Evolutionary conservation across 1,284 basidiomycete species (phyloP), one percentile per base, ranked within the genome.

Genomic region (Chalciporus piperatoides): DNA sequence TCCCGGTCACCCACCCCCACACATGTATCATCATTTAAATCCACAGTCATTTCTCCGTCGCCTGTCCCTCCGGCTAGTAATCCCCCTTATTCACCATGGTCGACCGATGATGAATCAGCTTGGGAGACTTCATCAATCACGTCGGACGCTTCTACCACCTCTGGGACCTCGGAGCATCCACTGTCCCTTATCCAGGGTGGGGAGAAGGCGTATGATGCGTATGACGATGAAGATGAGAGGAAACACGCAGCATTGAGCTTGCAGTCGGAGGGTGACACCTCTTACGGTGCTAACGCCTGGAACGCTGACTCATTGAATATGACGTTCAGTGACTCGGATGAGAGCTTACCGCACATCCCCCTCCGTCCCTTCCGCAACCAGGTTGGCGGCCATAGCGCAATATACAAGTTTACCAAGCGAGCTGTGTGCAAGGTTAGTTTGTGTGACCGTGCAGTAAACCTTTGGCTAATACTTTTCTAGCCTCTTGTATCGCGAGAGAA

Each of bases 321-420:
- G 53, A 63, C 73, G 49, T 66, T 77, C 25, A 71, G 75, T 41
- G 57, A 70, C 30, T 72, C 77, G 11, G 75, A 80, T 49, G 80
- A 81, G 48, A 74, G 75, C 51, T 70, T 90, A 41, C 90, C 91
- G n/a, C 91, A 93, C 48, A 94, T 99, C 40, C 96, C 96, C 32
- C 75, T 99, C 5, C 86, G 91, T 50, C 97, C 97, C 2, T 99
- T 97, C 71, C 85, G 92, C 48, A 97, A 99, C 64, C 95, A 98
- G 70, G 96, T 99, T 21, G 96, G 96, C 37, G 96, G 96, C 1
- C 96, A 99, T 69, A 92, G 83, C 59, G 89, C 92, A 53, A 97
- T 99, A 62, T 99, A 99, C 72, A 95, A 95, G 67, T 99, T 99
- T 63, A 98, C 96, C 2, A 92, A 93, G 59, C 82, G 94, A 48